These are phyloP conservation scores for Kodamaea hsintzibuensis DNA, from an alignment of 805 yeast genomes.

Conservation along the genomic window DNA sequence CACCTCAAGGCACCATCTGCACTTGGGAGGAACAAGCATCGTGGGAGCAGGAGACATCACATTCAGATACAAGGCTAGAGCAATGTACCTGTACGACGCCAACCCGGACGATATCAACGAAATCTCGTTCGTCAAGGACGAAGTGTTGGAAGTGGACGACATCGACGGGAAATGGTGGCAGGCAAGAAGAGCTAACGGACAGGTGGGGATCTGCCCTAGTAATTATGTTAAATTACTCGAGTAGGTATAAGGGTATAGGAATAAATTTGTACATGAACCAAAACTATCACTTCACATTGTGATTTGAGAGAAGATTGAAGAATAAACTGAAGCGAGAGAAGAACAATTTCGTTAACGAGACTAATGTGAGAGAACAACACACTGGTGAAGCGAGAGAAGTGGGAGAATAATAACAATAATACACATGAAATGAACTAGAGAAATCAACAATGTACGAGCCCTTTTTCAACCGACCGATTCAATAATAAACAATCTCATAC, in stretches of 20 bases:
- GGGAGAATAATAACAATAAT: too few relatives aligned
- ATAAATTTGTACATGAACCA: background rate
- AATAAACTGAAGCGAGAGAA: too few relatives aligned
- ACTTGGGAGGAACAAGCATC: background rate
- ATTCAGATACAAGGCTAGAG: conserved; percentile 84
- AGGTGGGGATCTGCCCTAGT: conserved; percentile 94
- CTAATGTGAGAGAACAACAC: too few relatives aligned
- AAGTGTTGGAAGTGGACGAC: conserved; percentile 86
- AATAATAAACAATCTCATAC: too few relatives aligned
- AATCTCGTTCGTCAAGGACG: conserved; percentile 87
- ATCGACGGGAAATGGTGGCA: conserved; percentile 99
- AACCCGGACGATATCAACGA: conserved; percentile 93
- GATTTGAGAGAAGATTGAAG: too few relatives aligned
- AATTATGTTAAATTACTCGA: conserved; percentile 82
- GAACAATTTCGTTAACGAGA: too few relatives aligned
- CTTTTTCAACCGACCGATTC: too few relatives aligned
- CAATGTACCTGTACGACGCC: conserved; percentile 83
- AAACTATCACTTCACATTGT: background rate
- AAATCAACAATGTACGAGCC: too few relatives aligned
- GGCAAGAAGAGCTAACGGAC: conserved; percentile 85
- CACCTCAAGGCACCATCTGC: background rate
- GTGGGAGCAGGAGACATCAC: conserved; percentile 24
- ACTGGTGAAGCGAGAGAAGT: too few relatives aligned
- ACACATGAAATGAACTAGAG: too few relatives aligned
- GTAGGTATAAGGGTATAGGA: conserved; percentile 11